phyloP scores from a whole-genome alignment of 2,329 filamentous ascomycete genomes.

The Aspergillus sp. region DNA sequence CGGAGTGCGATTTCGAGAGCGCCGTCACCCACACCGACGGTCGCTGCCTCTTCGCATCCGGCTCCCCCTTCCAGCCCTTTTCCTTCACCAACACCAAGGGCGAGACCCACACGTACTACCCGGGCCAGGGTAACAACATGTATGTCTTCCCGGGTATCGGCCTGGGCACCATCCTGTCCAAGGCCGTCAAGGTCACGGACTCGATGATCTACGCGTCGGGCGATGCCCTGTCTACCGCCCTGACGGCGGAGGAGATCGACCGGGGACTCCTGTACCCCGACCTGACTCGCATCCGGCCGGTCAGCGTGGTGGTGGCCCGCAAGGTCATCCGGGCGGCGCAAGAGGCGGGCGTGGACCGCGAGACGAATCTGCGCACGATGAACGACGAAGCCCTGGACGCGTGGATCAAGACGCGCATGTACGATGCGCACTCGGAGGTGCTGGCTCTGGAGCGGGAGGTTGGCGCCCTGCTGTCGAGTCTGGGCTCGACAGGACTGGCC shows the following conservation, averaged over 20 bases:
- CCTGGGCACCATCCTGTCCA: slow-evolving; percentile 86
- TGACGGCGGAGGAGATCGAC: slow-evolving; percentile 77
- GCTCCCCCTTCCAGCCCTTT: slow-evolving; percentile 81
- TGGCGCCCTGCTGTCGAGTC: slow-evolving; percentile 39
- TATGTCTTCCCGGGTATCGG: slow-evolving; percentile 98
- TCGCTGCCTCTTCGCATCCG: slow-evolving; percentile 88
- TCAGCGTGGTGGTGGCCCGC: slow-evolving; percentile 78
- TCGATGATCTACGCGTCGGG: slow-evolving; percentile 97
- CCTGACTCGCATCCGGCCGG: slow-evolving; percentile 87
- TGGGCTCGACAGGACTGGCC: slow-evolving; percentile 23
- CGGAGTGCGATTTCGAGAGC: slow-evolving; percentile 95
- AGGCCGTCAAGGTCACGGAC: slow-evolving; percentile 82
- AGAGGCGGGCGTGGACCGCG: slow-evolving; percentile 66
- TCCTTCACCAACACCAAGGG: slow-evolving; percentile 60
- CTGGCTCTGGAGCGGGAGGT: slow-evolving; percentile 46
- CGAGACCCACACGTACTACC: slow-evolving; percentile 65
- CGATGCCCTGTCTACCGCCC: slow-evolving; percentile 70
- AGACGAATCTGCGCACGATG: slow-evolving; percentile 43
- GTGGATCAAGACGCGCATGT: slow-evolving; percentile 51
- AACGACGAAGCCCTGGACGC: slow-evolving; percentile 42
- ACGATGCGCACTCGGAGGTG: slow-evolving; percentile 49
- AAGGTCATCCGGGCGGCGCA: slow-evolving; percentile 93
- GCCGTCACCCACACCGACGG: slow-evolving; percentile 89
- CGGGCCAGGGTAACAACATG: slow-evolving; percentile 76
- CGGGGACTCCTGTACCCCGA: slow-evolving; percentile 86